A percentile compares a stretch with the other conserved stretches of the same genome.
These are phyloP conservation scores for Xylaria acuta DNA, from an alignment of 495 filamentous ascomycete genomes.

Conservation along the genomic window DNA sequence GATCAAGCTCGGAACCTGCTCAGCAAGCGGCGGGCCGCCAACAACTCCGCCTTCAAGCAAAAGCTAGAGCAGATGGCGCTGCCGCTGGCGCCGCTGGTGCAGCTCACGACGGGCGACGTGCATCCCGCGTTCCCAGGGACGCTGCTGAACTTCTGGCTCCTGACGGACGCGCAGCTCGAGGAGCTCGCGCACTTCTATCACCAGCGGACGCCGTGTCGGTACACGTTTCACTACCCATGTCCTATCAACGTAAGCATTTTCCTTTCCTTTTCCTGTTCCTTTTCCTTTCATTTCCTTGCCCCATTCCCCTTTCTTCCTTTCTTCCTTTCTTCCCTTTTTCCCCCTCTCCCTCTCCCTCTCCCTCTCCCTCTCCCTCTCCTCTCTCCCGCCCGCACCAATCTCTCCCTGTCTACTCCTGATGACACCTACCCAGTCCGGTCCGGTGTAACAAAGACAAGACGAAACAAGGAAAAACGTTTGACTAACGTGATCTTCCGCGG, in stretches of 20 bases:
- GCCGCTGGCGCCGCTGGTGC: constrained; percentile 62
- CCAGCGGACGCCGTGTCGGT: constrained; percentile 64
- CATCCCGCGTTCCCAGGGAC: constrained; percentile 72
- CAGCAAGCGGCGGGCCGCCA: constrained; percentile 40
- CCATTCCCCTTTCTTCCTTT: constrained; percentile 7
- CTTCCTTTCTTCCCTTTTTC: constrained; percentile 3
- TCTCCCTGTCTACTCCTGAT: neutral
- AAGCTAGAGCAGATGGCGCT: constrained; percentile 57
- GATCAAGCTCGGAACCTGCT: constrained; percentile 33
- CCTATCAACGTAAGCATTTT: constrained; percentile 41
- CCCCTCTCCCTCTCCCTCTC: neutral
- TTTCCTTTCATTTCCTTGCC: constrained; percentile 9
- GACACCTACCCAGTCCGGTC: neutral
- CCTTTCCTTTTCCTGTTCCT: constrained; percentile 19
- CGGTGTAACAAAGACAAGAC: neutral
- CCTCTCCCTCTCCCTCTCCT: neutral
- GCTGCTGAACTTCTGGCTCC: constrained; percentile 74
- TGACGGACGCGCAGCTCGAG: constrained; percentile 74
- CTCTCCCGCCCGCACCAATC: too few species aligned
- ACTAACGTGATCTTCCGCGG: neutral
- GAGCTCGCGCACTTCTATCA: constrained; percentile 76
- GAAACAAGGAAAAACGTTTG: neutral
- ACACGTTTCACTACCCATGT: constrained; percentile 68
- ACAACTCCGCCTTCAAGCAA: constrained; percentile 44
- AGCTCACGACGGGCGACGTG: constrained; percentile 61